phyloP scores from a whole-genome alignment of 495 filamentous ascomycete species.

The Margaritispora aquatica region DNA sequence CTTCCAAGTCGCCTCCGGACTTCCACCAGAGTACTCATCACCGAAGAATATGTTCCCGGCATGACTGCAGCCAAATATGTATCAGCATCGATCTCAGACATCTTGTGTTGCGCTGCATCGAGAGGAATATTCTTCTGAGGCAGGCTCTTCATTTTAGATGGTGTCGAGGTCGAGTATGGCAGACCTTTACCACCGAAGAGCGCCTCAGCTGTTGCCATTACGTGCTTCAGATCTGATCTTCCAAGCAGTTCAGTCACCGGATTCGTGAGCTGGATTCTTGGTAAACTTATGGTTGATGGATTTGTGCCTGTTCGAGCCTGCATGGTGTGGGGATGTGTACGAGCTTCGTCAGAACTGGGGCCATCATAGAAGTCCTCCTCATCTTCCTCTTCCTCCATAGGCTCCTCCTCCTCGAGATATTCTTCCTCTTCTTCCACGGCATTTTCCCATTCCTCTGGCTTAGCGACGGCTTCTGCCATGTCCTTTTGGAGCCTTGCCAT shows the following conservation, averaged over 20 bases:
- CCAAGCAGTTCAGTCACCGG: slow-evolving; percentile 61
- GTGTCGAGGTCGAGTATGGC: slow-evolving; percentile 63
- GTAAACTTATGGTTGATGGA: slow-evolving; percentile 66
- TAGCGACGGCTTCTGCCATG: slow-evolving; percentile 40
- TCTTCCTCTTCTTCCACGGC: slow-evolving; percentile 25
- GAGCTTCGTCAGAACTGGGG: slow-evolving; percentile 29
- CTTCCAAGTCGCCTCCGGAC: slow-evolving; percentile 77
- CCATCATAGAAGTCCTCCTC: slow-evolving; percentile 33
- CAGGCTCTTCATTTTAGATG: slow-evolving; percentile 35
- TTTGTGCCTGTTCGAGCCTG: slow-evolving; percentile 57
- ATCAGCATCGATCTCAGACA: slow-evolving; percentile 86
- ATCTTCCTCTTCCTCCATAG: slow-evolving; percentile 31
- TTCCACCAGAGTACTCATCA: slow-evolving; percentile 71
- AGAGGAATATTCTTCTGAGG: slow-evolving; percentile 65
- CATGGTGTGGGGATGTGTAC: slow-evolving; percentile 60
- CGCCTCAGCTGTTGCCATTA: slow-evolving; percentile 58
- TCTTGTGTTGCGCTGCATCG: slow-evolving; percentile 60
- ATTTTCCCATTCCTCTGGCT: slow-evolving; percentile 39
- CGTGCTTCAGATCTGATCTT: slow-evolving; percentile 63
- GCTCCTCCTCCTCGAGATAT: slow-evolving; percentile 31
- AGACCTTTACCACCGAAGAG: slow-evolving; percentile 69
- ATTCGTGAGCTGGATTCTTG: slow-evolving; percentile 55
- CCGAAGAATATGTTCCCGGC: slow-evolving; percentile 72
- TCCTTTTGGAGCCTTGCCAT: slow-evolving; percentile 43
- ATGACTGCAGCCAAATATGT: slow-evolving; percentile 71